A percentile compares a stretch with the other conserved stretches of the same genome.
Evolutionary conservation across 257 asterid species (phyloP).

Genomic region (Buddleja alternifolia): DNA sequence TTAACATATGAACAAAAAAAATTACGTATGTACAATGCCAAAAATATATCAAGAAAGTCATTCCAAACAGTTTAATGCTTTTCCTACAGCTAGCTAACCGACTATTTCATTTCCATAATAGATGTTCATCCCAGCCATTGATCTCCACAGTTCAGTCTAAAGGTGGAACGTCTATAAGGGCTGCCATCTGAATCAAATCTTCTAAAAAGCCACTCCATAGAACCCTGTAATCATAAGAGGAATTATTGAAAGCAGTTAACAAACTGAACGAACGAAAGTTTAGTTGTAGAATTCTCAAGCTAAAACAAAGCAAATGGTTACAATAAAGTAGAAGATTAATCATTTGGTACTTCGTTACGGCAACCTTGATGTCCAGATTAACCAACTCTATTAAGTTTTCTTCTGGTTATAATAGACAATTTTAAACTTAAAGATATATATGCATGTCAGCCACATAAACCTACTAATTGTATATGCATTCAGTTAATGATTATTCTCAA

Average conservation of each 20-base stretch:
- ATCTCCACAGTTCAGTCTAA: constrained; percentile 18
- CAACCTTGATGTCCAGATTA: too few relatives aligned
- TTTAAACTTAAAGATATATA: not conserved
- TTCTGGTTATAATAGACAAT: not conserved
- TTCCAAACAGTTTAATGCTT: constrained; percentile 5
- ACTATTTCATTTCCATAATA: not conserved
- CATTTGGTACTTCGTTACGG: too few relatives aligned
- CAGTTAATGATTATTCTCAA: too few relatives aligned
- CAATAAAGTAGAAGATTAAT: too few relatives aligned
- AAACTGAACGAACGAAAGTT: not conserved
- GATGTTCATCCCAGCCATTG: constrained; percentile 10
- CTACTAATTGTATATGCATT: not conserved
- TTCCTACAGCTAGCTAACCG: constrained; percentile 1
- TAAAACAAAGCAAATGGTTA: too few relatives aligned
- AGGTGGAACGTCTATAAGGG: not conserved
- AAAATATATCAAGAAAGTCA: not conserved
- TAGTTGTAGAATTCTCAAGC: not conserved
- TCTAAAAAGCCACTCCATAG: not conserved
- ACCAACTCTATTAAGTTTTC: too few relatives aligned
- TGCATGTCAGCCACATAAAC: not conserved
- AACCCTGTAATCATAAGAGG: constrained; percentile 9
- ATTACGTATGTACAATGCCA: constrained; percentile 35
- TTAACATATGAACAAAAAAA: constrained; percentile 10
- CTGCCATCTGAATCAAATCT: not conserved
- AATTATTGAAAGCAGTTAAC: not conserved